Conservation (phyloP, 2,329 filamentous ascomycete genomes). For the Gaeumannomyces tritici region DNA sequence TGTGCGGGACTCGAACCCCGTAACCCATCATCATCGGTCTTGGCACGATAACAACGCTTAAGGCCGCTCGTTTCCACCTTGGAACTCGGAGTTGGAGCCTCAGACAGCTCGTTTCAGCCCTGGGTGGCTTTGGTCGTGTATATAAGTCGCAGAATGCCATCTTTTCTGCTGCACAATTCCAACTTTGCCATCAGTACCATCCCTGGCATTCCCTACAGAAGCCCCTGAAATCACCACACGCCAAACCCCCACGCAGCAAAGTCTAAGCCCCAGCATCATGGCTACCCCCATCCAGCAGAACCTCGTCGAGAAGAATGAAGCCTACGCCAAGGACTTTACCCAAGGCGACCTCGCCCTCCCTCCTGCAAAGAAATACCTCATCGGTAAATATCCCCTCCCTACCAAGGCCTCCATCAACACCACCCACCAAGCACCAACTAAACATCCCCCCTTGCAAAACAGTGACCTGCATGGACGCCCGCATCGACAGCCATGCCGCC, state of each 20-base stretch:
- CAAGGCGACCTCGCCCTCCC: constrained; percentile 58
- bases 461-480: constrained; percentile 79
- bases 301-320: constrained; percentile 16
- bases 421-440: background rate
- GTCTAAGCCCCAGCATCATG: constrained; percentile 5
- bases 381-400: constrained; percentile 38
- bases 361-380: constrained; percentile 58
- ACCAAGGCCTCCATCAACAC: background rate
- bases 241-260: background rate
- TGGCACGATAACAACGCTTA: background rate
- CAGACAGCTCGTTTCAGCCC: background rate
- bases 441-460: background rate
- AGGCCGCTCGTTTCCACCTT: background rate
- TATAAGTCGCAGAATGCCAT: background rate
- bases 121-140: background rate
- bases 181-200: background rate
- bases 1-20: too few species aligned
- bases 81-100: background rate
- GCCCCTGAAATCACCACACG: background rate
- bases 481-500: constrained; percentile 56
- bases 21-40: background rate
- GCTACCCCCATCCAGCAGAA: constrained; percentile 16
- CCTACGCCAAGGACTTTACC: constrained; percentile 37
- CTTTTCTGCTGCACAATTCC: background rate
- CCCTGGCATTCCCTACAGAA: background rate